Conservation (phyloP, 1,284 basidiomycete genomes). For the Cerrena zonata region DNA sequence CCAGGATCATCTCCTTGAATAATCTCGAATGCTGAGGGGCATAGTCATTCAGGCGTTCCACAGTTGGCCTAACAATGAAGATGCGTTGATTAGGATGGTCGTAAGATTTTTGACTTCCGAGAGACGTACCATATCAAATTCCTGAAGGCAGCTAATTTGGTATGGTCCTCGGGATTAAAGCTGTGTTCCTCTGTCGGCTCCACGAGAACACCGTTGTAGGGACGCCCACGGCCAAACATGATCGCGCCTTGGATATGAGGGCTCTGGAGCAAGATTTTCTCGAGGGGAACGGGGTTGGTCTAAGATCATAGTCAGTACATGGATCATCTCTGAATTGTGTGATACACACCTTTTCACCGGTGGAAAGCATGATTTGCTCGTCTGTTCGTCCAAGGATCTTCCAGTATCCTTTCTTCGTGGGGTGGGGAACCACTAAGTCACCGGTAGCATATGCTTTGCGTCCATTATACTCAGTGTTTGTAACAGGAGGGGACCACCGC, state of each 20-base stretch:
- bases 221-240: conserved; percentile 37
- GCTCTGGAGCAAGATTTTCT: conserved; percentile 26
- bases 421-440: conserved; percentile 7
- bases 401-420: conserved; percentile 7
- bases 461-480: conserved; percentile 2
- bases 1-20: conserved; percentile 34
- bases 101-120: not conserved
- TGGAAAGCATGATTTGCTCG: conserved; percentile 19
- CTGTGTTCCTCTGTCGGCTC: conserved; percentile 23
- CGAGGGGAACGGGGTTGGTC: conserved; percentile 13
- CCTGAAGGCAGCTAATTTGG: conserved; percentile 23
- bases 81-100: not conserved
- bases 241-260: conserved; percentile 25
- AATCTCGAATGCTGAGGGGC: conserved; percentile 32
- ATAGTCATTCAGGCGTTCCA: conserved; percentile 29
- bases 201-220: conserved; percentile 34
- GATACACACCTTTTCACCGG: conserved; percentile 22
- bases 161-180: conserved; percentile 23
- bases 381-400: conserved; percentile 5
- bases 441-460: conserved; percentile 8
- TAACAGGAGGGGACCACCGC: not conserved
- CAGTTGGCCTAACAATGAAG: conserved; percentile 23
- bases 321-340: conserved; percentile 7
- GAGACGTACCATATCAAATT: conserved; percentile 29
- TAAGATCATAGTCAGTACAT: not conserved